Evolutionary conservation across 2,329 filamentous ascomycete species (phyloP).

Genomic region (Ophidiomyces ophidiicola): DNA sequence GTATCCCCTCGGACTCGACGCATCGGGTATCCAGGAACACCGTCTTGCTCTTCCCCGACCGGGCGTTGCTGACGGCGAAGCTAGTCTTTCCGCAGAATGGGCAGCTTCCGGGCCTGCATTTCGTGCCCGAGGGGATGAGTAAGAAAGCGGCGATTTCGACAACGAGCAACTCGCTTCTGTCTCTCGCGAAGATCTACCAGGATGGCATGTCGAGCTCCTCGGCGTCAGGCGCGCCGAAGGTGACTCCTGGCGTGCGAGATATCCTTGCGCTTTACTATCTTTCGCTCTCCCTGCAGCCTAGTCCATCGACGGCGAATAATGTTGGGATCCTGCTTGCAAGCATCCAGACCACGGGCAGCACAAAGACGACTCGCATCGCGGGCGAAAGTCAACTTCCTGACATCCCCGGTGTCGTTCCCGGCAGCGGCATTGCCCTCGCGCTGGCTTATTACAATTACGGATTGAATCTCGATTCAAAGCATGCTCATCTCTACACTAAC

Average conservation of each 20-base stretch:
- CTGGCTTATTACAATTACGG: constrained; percentile 94
- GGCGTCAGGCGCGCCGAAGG: constrained; percentile 43
- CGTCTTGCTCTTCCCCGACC: constrained; percentile 69
- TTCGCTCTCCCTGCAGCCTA: constrained; percentile 84
- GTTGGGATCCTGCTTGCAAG: constrained; percentile 94
- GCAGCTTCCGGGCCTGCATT: constrained; percentile 65
- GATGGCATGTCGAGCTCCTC: constrained; percentile 76
- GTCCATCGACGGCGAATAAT: constrained; percentile 95
- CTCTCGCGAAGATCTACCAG: constrained; percentile 93
- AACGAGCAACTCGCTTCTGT: constrained; percentile 88
- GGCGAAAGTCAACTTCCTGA: constrained; percentile 34
- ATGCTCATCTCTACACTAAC: constrained; percentile 95
- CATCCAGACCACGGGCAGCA: constrained; percentile 57
- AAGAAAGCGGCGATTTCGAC: constrained; percentile 76
- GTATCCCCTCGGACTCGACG: constrained; percentile 28
- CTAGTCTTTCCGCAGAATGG: constrained; percentile 68
- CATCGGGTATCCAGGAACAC: constrained; percentile 40
- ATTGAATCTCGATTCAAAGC: constrained; percentile 68
- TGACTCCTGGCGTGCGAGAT: constrained; percentile 69
- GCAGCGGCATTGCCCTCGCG: constrained; percentile 77
- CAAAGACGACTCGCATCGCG: constrained; percentile 27
- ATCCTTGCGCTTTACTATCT: constrained; percentile 92
- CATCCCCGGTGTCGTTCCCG: constrained; percentile 69
- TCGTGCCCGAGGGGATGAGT: constrained; percentile 57
- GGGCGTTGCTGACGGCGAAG: constrained; percentile 67